A percentile compares a stretch with the other conserved stretches of the same genome.
These are phyloP conservation scores for Austroboletus eburneus DNA, from an alignment of 768 basidiomycete species.

Conservation along the genomic window DNA sequence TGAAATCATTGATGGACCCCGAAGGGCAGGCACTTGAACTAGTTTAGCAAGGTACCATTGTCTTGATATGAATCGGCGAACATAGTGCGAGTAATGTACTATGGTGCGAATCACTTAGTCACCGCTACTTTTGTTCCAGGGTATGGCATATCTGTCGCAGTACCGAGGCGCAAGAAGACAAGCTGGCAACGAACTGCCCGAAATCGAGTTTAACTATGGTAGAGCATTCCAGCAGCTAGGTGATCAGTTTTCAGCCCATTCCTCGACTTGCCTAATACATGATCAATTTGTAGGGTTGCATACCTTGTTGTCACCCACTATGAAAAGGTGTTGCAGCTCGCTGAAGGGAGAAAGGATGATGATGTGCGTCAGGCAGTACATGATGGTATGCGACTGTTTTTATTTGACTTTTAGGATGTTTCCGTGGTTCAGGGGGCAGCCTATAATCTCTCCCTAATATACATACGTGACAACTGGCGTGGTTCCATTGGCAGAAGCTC, in stretches of 20 bases:
- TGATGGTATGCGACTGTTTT: too few species aligned
- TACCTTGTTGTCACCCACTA: slow-evolving; percentile 82
- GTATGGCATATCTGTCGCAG: slow-evolving; percentile 75
- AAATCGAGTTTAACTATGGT: slow-evolving; percentile 93
- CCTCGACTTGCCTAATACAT: not conserved
- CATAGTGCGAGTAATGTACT: slow-evolving; percentile 62
- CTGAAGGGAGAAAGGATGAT: slow-evolving; percentile 38
- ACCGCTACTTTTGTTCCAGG: slow-evolving; percentile 49
- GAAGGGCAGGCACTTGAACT: slow-evolving; percentile 80
- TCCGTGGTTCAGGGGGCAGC: slow-evolving; percentile 73
- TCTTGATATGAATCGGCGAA: too few species aligned
- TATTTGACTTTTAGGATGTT: slow-evolving; percentile 32
- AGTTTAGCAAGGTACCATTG: slow-evolving; percentile 60
- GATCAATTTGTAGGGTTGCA: slow-evolving; percentile 54
- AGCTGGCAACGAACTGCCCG: slow-evolving; percentile 43
- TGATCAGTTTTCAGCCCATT: slow-evolving; percentile 32
- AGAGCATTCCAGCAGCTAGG: slow-evolving; percentile 92
- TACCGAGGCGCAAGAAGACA: slow-evolving; percentile 66
- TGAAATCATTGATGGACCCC: slow-evolving; percentile 75
- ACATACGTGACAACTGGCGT: slow-evolving; percentile 78
- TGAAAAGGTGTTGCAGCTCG: slow-evolving; percentile 63
- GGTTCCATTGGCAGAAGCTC: slow-evolving; percentile 57
- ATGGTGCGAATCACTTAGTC: slow-evolving; percentile 50
- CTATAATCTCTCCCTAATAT: slow-evolving; percentile 84
- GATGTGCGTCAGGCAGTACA: slow-evolving; percentile 30